Evolutionary conservation across 768 basidiomycete genomes (phyloP), one percentile per base, ranked within the genome.

Genomic region (Chalciporus pseudorubinellus): DNA sequence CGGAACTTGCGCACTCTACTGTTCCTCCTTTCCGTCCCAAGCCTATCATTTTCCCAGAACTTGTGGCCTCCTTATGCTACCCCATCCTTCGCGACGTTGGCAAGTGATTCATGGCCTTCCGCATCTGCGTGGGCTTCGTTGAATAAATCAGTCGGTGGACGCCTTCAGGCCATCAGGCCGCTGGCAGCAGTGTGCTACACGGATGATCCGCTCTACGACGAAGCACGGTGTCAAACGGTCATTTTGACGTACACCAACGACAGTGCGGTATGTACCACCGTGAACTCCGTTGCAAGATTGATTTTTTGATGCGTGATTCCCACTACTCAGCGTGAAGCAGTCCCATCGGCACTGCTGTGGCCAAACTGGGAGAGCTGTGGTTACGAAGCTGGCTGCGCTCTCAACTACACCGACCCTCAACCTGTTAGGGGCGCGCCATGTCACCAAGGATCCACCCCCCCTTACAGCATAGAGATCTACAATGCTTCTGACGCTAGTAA

Each of bases 171-270:
- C 1, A 53, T 63, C 20, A 53, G 61, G 16, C 61, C 61, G 1
- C 63, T 58, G 61, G 61, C 61, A 1, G 61, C 58, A 13, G 51
- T 53, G 24, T 62, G 61, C 6, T 62, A 62, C 28, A 53, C 52
- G 3, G 52, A 55, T 2, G 61, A 62, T 39, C 58, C 58, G 4
- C 50, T 57, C 39, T 59, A 62, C 12, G 38, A 60, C 19, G 16
- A 18, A 21, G 53, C 55, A 19, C 22, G 39, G n/a, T 63, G 61
- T 39, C 55, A 57, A 18, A 47, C 28, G 3, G 55, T 63, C 16
- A 43, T 57, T 19, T 40, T 22, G 0, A 50, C 36, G n/a, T 63
- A 63, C 28, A 41, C 19, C 10, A 63, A 60, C n/a, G 53, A 58
- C 29, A 49, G 46, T 1, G 45, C 52, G 51, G 60, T 22, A 59